These are phyloP conservation scores for Xylariales sp. DNA, from an alignment of 2,329 filamentous ascomycete genomes.

Conservation along the genomic window DNA sequence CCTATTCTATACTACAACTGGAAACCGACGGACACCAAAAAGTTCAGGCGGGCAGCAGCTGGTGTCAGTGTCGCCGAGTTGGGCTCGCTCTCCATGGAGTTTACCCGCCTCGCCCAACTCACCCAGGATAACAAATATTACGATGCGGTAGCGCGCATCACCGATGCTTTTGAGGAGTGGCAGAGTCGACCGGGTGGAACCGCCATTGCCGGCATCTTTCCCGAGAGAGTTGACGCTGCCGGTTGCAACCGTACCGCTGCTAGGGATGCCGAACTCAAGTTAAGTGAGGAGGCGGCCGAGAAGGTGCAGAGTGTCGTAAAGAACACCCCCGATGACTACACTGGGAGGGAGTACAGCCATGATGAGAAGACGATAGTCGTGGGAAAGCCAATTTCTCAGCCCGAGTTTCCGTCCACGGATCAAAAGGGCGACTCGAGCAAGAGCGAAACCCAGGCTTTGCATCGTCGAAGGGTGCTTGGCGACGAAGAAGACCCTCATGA, in stretches of 20 bases:
- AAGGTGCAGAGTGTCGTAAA: conserved; percentile 4
- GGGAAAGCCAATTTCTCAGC: not conserved
- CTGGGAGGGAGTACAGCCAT: conserved; percentile 2
- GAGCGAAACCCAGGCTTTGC: not conserved
- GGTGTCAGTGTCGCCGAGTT: conserved; percentile 62
- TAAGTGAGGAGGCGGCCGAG: not conserved
- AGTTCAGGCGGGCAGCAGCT: conserved; percentile 57
- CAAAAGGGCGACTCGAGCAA: conserved; percentile 1
- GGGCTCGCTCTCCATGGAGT: conserved; percentile 79
- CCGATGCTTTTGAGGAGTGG: conserved; percentile 69
- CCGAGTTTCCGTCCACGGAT: conserved; percentile 9
- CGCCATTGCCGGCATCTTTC: conserved; percentile 74
- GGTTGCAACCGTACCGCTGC: conserved; percentile 64
- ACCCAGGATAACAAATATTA: conserved; percentile 81
- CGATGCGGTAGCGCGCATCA: conserved; percentile 82
- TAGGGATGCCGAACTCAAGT: conserved; percentile 27
- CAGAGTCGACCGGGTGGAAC: conserved; percentile 58
- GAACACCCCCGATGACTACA: conserved; percentile 4
- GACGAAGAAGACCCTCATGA: conserved; percentile 7
- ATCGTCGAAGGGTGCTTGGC: not conserved
- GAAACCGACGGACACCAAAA: conserved; percentile 60
- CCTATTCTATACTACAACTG: conserved; percentile 76
- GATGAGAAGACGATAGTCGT: not conserved
- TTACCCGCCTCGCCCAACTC: conserved; percentile 82
- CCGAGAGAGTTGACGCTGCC: conserved; percentile 69